Evolutionary conservation across 2,329 filamentous ascomycete species (phyloP), one percentile per base, ranked within the genome.

Genomic region (Xylaria arbuscula): DNA sequence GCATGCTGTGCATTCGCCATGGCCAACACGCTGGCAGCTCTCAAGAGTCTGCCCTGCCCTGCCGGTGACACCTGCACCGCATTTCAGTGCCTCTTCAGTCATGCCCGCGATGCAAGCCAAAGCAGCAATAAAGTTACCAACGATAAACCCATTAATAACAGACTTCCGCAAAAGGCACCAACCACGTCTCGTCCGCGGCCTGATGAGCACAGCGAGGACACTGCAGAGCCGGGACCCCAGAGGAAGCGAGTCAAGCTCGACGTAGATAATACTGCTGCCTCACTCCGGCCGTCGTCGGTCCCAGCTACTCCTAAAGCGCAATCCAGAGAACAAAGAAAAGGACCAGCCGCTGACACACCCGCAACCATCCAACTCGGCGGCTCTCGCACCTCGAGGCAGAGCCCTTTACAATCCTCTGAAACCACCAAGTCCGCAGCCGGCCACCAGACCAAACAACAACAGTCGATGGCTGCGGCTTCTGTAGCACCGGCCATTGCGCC

Each of bases 41-140:
- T 86, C 69, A 86, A 85, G 72, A 81, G 81, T 67, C 82, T 87
- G 56, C 83, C 84, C 10, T 87, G 85, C 71, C 85, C 85, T 6
- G 83, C 83, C 22, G 84, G 84, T 59, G 78, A 81, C 55, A 77
- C 68, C 2, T 87, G 85, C 72, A 83, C 81, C 9, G 83, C 84
- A 17, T 85, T 85, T 72, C 79, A 83, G 68, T 87, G 85, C 72
- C 80, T 86, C 47, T 87, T 87, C 72, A 82, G 83, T 34, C 83
- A 86, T 71, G 76, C 77, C 40, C 75, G 73, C 22, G 81, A 84
- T 36, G 38, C 32, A 40, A 61, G 36, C 17, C 75, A 67, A 24
- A 61, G 75, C 15, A 59, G 74, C 63, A 57, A 69, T 15, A 68
- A 65, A 55, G 45, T 67, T 32, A 45, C 11, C 60, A 62, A 65